phyloP scores from a whole-genome alignment of 345 rosid genomes.

The Kernera saxatilis region DNA sequence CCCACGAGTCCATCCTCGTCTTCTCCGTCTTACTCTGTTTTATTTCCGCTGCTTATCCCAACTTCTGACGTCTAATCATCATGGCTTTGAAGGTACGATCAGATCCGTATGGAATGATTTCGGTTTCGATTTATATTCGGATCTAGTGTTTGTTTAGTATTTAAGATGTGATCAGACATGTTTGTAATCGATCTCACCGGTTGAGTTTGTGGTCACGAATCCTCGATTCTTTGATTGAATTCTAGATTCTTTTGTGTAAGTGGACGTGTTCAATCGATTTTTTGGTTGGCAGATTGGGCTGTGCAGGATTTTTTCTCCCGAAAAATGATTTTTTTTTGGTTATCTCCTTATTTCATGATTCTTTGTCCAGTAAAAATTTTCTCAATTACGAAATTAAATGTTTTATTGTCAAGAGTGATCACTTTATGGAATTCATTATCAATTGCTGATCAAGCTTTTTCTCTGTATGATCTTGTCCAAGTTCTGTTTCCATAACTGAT shows the following conservation, averaged over 20 bases:
- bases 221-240: neutral
- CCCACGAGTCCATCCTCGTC: slow-evolving; percentile 12
- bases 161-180: neutral
- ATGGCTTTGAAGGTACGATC: slow-evolving; percentile 33
- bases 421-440: neutral
- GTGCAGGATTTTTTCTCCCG: neutral
- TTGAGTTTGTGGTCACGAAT: neutral
- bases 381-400: neutral
- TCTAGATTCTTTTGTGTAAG: neutral
- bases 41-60: neutral
- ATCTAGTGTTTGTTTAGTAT: slow-evolving; percentile 1
- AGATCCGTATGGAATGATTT: neutral
- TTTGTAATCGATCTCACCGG: neutral
- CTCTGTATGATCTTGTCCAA: neutral
- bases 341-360: neutral
- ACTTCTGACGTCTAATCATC: slow-evolving; percentile 7
- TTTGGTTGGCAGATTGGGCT: neutral
- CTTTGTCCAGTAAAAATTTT: neutral
- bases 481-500: neutral
- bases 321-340: neutral
- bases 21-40: slow-evolving; percentile 30
- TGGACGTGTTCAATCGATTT: neutral
- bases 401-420: neutral
- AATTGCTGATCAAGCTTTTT: neutral
- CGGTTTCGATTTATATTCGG: neutral